Evolutionary conservation across 208 protist species (phyloP).

Genomic region (Trypanosoma caninum): DNA sequence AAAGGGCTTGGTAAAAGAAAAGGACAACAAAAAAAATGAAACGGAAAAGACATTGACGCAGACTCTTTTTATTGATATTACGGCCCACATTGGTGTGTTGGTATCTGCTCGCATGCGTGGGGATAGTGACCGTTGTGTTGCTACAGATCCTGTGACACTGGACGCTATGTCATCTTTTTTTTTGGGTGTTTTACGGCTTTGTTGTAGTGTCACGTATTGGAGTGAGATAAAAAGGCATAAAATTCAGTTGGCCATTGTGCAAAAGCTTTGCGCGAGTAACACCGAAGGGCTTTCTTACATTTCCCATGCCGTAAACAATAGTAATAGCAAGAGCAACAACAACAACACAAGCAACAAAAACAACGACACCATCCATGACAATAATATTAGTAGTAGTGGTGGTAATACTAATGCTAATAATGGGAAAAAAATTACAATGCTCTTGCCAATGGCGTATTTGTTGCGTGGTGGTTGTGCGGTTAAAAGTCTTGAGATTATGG

Average conservation of each 20-base stretch:
- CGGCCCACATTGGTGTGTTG: constrained; percentile 36
- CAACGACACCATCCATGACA: not conserved
- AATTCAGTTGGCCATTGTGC: constrained; percentile 15
- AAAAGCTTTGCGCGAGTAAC: not conserved
- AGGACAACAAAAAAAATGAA: not conserved
- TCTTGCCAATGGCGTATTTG: constrained; percentile 12
- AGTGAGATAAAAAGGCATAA: constrained; percentile 13
- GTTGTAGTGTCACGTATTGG: constrained; percentile 26
- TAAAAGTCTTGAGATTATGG: not conserved
- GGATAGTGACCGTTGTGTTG: not conserved
- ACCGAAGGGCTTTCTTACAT: not conserved
- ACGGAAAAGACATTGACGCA: constrained; percentile 4
- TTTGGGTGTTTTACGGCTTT: constrained; percentile 44
- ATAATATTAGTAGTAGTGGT: not conserved
- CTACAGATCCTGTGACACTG: constrained; percentile 5
- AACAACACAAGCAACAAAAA: not conserved
- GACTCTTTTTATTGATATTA: constrained; percentile 40
- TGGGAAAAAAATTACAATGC: not conserved
- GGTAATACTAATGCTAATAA: not conserved
- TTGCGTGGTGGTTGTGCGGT: constrained; percentile 16
- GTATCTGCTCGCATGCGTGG: constrained; percentile 19
- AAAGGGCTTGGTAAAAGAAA: not conserved
- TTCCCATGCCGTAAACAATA: not conserved
- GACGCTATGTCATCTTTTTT: constrained; percentile 49
- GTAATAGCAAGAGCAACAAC: not conserved